These are phyloP conservation scores for Nigrospora oryzae DNA, from an alignment of 2,329 filamentous ascomycete species.

Conservation along the genomic window DNA sequence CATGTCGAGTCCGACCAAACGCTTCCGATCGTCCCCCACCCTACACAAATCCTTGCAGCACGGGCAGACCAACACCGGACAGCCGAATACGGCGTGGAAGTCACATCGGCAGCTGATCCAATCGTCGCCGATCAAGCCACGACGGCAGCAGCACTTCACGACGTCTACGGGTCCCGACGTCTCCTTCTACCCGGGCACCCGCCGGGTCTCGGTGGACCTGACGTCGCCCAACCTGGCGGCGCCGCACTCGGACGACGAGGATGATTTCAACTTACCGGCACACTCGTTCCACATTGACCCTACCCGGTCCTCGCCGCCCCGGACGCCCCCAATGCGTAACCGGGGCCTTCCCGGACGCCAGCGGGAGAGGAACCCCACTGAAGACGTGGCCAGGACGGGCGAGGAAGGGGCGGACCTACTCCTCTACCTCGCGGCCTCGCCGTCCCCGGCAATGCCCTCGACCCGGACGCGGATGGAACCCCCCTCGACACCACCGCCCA, in stretches of 20 bases:
- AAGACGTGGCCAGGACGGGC: slow-evolving; percentile 46
- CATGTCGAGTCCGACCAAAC: slow-evolving; percentile 55
- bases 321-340: slow-evolving; percentile 65
- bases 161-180: slow-evolving; percentile 63
- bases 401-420: slow-evolving; percentile 77
- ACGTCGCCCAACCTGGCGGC: slow-evolving; percentile 52
- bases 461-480: slow-evolving; percentile 52
- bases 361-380: slow-evolving; percentile 35
- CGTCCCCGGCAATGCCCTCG: slow-evolving; percentile 65
- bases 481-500: slow-evolving; percentile 69
- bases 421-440: slow-evolving; percentile 82
- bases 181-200: slow-evolving; percentile 69
- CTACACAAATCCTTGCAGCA: slow-evolving; percentile 47
- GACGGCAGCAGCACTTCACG: slow-evolving; percentile 66
- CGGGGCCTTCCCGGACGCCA: slow-evolving; percentile 36
- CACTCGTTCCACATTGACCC: slow-evolving; percentile 63
- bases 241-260: slow-evolving; percentile 65
- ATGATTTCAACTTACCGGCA: slow-evolving; percentile 62
- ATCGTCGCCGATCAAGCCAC: slow-evolving; percentile 78
- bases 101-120: slow-evolving; percentile 67
- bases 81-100: slow-evolving; percentile 63
- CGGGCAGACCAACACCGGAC: slow-evolving; percentile 40
- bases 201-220: slow-evolving; percentile 58
- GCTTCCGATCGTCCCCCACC: slow-evolving; percentile 59
- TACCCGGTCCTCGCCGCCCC: slow-evolving; percentile 71